phyloP scores from a whole-genome alignment of 2,329 filamentous ascomycete genomes.

The Fusarium anguioides region DNA sequence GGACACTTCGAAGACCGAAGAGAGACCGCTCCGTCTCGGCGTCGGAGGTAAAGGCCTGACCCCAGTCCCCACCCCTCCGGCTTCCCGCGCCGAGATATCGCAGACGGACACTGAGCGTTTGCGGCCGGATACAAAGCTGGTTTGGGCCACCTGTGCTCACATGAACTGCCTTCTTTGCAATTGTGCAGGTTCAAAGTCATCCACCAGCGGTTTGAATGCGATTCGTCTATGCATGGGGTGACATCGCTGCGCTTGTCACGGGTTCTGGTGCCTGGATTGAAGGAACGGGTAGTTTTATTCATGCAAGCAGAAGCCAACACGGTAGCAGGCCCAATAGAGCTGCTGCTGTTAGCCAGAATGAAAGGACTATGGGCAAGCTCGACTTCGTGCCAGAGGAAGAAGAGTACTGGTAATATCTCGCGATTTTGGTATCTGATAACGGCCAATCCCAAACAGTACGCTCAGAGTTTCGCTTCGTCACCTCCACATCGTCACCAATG shows the following conservation, averaged over 20 bases:
- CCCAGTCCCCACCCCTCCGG: slow-evolving; percentile 24
- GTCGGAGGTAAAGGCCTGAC: slow-evolving; percentile 14
- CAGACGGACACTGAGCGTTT: slow-evolving; percentile 29
- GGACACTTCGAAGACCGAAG: slow-evolving; percentile 29
- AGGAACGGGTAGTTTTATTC: slow-evolving; percentile 12
- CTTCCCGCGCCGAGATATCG: slow-evolving; percentile 27
- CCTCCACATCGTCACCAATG: slow-evolving; percentile 62
- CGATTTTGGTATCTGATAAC: slow-evolving; percentile 34
- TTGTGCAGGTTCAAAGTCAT: background rate
- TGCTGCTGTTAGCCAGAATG: slow-evolving; percentile 28
- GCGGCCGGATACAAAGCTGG: slow-evolving; percentile 13
- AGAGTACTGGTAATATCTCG: slow-evolving; percentile 46
- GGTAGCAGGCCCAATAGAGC: slow-evolving; percentile 31
- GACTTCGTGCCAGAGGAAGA: slow-evolving; percentile 7
- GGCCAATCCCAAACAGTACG: slow-evolving; percentile 67
- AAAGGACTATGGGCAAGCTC: slow-evolving; percentile 24
- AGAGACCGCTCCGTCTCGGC: slow-evolving; percentile 36
- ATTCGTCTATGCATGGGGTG: slow-evolving; percentile 4
- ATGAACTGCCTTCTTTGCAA: background rate
- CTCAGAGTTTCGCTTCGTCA: slow-evolving; percentile 61
- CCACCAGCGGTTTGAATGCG: background rate
- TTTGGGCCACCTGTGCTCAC: slow-evolving; percentile 14
- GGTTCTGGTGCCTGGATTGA: background rate
- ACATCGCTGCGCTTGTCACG: slow-evolving; percentile 12
- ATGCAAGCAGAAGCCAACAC: slow-evolving; percentile 31